A percentile compares a stretch with the other conserved stretches of the same genome.
Conservation (phyloP, 768 basidiomycete species). For the Chalciporus chontae region DNA sequence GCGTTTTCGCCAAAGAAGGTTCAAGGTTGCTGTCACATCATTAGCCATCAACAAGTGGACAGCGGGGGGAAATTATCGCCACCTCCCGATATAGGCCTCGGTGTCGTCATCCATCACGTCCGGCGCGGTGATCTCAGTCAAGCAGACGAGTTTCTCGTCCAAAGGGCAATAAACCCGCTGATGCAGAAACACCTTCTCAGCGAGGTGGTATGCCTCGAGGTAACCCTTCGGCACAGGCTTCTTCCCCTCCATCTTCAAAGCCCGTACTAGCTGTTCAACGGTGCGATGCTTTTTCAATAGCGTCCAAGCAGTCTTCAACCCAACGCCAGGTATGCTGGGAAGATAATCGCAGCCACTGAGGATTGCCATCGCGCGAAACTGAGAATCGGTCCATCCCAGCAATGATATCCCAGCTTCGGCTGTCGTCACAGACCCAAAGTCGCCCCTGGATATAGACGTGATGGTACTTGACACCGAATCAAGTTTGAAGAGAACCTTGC, state of each 20-base stretch:
- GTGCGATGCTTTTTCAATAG: constrained; percentile 84
- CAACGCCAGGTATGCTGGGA: constrained; percentile 85
- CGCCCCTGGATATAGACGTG: constrained; percentile 58
- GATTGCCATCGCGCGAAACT: constrained; percentile 93
- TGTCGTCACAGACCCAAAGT: constrained; percentile 59
- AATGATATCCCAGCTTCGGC: constrained; percentile 65
- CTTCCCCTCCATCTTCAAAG: constrained; percentile 78
- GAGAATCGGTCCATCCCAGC: constrained; percentile 81
- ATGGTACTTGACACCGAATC: constrained; percentile 67
- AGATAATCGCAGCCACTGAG: constrained; percentile 92
- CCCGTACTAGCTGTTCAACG: constrained; percentile 76
- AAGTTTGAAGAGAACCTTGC: constrained; percentile 89
- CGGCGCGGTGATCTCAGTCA: constrained; percentile 57
- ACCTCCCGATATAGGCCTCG: constrained; percentile 77
- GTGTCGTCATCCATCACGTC: constrained; percentile 52
- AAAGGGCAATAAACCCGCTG: constrained; percentile 88
- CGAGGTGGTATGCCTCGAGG: constrained; percentile 66
- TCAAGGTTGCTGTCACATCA: constrained; percentile 54
- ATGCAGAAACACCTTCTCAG: constrained; percentile 90
- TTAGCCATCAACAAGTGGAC: constrained; percentile 5
- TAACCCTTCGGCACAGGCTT: constrained; percentile 77
- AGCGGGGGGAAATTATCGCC: constrained; percentile 4
- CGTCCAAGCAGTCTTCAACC: constrained; percentile 87
- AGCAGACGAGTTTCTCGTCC: constrained; percentile 59
- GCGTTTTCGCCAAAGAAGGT: constrained; percentile 53